These are phyloP conservation scores for Mycena metata DNA, from an alignment of 768 basidiomycete species.

Conservation along the genomic window DNA sequence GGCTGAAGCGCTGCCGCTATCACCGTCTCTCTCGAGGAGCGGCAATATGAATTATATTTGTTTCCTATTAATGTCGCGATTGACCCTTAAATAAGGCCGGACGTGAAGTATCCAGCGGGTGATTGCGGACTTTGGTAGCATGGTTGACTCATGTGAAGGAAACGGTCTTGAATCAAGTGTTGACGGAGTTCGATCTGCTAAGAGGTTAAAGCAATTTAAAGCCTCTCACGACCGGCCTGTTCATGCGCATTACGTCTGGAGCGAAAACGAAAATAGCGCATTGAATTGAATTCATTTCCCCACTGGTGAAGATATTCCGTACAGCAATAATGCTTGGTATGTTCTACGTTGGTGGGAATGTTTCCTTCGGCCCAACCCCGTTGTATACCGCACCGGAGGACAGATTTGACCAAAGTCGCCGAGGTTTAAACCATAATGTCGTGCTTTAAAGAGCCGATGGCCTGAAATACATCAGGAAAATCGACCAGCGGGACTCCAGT, in stretches of 20 bases:
- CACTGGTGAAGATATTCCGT: conserved; percentile 4
- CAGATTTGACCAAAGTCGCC: too few species aligned
- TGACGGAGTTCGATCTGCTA: too few species aligned
- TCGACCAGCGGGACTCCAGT: too few species aligned
- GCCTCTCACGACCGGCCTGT: neutral
- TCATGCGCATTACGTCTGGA: neutral
- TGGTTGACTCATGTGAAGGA: neutral
- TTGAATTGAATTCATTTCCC: neutral
- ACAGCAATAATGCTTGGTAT: neutral
- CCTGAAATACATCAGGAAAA: too few species aligned
- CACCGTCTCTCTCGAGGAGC: neutral
- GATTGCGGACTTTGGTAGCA: neutral
- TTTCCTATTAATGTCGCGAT: neutral
- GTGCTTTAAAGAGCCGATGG: too few species aligned
- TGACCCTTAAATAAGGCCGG: neutral
- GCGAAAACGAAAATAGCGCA: neutral
- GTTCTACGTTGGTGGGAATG: too few species aligned
- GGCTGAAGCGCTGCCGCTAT: conserved; percentile 7
- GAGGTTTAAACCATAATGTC: too few species aligned
- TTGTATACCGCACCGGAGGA: too few species aligned
- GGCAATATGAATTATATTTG: neutral
- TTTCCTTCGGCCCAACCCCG: too few species aligned
- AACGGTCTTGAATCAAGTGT: too few species aligned
- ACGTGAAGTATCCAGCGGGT: too few species aligned
- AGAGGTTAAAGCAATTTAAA: too few species aligned